Conservation (phyloP, 2,329 filamentous ascomycete species). For the Amylocarpus encephaloides region DNA sequence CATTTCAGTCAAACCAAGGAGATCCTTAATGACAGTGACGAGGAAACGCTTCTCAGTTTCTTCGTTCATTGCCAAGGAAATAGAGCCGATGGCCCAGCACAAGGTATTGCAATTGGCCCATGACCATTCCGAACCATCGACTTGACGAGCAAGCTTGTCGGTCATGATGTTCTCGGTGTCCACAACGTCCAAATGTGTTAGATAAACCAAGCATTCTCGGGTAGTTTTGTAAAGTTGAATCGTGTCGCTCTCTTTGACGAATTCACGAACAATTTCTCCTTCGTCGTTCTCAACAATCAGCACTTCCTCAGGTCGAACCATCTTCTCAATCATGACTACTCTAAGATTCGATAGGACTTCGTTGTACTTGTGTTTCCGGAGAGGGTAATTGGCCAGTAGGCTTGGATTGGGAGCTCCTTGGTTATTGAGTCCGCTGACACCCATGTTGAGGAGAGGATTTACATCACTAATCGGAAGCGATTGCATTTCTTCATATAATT, state of each 20-base stretch:
- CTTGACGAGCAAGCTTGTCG: constrained; percentile 91
- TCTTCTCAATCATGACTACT: constrained; percentile 99
- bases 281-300: constrained; percentile 99
- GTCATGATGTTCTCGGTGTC: constrained; percentile 99
- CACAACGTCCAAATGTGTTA: constrained; percentile 94
- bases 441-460: constrained; percentile 81
- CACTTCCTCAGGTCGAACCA: constrained; percentile 97
- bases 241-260: constrained; percentile 98
- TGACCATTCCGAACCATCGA: constrained; percentile 94
- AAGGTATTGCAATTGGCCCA: constrained; percentile 99
- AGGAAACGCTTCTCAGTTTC: constrained; percentile 98
- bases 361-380: constrained; percentile 96
- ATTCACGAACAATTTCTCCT: constrained; percentile 96
- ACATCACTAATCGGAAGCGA: constrained; percentile 86
- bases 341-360: constrained; percentile 90
- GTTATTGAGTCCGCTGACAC: constrained; percentile 62
- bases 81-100: constrained; percentile 98
- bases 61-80: constrained; percentile 98
- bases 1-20: constrained; percentile 95
- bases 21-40: constrained; percentile 97
- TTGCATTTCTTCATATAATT: constrained; percentile 99
- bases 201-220: constrained; percentile 90
- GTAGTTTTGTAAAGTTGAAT: constrained; percentile 99
- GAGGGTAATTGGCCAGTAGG: constrained; percentile 80
- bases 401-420: constrained; percentile 80